phyloP scores from a whole-genome alignment of 1,139 yeast genomes.

The Geotrichum citri-aurantii region DNA sequence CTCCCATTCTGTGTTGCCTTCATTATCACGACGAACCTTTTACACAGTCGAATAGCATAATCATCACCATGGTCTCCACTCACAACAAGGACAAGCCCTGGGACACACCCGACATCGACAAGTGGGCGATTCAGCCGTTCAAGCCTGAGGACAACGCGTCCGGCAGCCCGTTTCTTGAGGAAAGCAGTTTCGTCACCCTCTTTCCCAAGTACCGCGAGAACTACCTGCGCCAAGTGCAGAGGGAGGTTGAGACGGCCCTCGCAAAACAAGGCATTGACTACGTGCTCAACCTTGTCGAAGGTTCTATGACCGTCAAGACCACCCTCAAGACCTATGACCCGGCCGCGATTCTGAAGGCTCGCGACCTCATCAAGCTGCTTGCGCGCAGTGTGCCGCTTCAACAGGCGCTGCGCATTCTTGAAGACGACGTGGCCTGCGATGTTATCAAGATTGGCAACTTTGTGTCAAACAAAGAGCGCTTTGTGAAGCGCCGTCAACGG shows the following conservation, averaged over 20 bases:
- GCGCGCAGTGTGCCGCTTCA: slow-evolving; percentile 98
- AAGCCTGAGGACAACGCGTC: slow-evolving; percentile 82
- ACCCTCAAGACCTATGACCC: slow-evolving; percentile 96
- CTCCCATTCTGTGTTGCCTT: background rate
- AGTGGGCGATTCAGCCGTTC: slow-evolving; percentile 88
- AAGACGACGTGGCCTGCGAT: slow-evolving; percentile 93
- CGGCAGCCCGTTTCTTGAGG: slow-evolving; percentile 87
- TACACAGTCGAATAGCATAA: background rate
- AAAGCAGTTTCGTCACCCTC: slow-evolving; percentile 86
- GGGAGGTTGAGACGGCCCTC: slow-evolving; percentile 78
- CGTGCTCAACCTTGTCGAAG: slow-evolving; percentile 85
- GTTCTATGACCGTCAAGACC: slow-evolving; percentile 94
- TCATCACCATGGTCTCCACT: slow-evolving; percentile 69
- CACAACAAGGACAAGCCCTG: slow-evolving; percentile 95
- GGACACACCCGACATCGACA: slow-evolving; percentile 94
- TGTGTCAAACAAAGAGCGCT: slow-evolving; percentile 86
- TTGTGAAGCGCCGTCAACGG: slow-evolving; percentile 92
- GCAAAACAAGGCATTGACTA: slow-evolving; percentile 68
- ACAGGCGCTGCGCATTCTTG: slow-evolving; percentile 85
- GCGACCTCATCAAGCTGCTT: slow-evolving; percentile 86
- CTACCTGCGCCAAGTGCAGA: slow-evolving; percentile 86
- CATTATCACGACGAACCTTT: background rate
- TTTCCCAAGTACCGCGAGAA: slow-evolving; percentile 96
- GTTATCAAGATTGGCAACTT: slow-evolving; percentile 90
- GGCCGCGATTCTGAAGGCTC: slow-evolving; percentile 84